These are phyloP conservation scores for Saccharum officinarum DNA, from an alignment of 176 grass and related monocot species.

Conservation along the genomic window DNA sequence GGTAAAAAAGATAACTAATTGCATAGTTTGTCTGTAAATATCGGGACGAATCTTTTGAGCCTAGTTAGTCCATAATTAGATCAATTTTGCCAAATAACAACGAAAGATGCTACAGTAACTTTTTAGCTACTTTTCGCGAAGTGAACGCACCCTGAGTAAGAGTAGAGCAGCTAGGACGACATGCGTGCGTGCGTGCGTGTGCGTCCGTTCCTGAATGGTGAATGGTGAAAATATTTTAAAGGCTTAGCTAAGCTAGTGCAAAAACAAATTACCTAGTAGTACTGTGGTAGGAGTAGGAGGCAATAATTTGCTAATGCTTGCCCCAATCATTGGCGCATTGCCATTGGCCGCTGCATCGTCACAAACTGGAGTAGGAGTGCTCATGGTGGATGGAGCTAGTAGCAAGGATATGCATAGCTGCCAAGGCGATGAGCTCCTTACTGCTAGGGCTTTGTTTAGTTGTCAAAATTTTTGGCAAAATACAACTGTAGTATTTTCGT, in stretches of 20 bases:
- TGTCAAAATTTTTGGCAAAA: no score
- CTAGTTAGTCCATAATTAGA: no score
- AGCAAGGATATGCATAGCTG: not conserved
- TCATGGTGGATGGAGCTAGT: not conserved
- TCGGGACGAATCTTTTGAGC: no score
- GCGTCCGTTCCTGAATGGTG: not conserved
- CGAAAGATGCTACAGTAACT: no score
- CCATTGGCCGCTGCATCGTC: not conserved
- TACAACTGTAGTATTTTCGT: no score
- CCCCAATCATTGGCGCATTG: constrained; percentile 43
- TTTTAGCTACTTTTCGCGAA: no score
- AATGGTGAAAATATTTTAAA: constrained; percentile 26
- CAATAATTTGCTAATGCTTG: constrained; percentile 55
- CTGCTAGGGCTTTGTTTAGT: no score
- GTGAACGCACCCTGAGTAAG: no score
- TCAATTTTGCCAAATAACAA: no score
- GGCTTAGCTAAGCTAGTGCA: constrained; percentile 14
- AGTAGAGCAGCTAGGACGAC: not conserved
- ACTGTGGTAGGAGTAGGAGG: not conserved
- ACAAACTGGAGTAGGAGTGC: not conserved
- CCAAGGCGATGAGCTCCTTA: no score
- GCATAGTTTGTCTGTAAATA: no score
- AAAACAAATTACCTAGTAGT: constrained; percentile 17
- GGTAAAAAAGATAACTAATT: no score
- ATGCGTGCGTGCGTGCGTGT: not conserved